phyloP scores from a whole-genome alignment of 805 yeast species.

The Cyberlindnera mrakii region DNA sequence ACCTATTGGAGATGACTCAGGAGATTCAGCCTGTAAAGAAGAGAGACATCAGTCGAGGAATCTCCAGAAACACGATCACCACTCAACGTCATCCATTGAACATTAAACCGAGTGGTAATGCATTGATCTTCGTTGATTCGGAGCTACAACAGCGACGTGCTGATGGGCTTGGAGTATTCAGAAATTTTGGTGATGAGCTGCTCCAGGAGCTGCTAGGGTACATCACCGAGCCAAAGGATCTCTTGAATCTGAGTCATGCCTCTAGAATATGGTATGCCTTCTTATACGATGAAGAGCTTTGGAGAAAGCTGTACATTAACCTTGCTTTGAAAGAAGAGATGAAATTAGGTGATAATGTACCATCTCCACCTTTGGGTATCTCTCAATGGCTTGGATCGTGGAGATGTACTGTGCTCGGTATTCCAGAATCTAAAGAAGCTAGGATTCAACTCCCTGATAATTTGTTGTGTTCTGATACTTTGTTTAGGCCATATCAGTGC shows the following conservation, averaged over 20 bases:
- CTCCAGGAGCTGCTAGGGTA: slow-evolving; percentile 46
- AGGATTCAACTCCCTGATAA: slow-evolving; percentile 39
- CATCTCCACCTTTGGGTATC: slow-evolving; percentile 25
- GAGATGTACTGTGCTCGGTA: slow-evolving; percentile 53
- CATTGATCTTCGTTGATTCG: slow-evolving; percentile 31
- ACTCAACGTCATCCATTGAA: slow-evolving; percentile 59
- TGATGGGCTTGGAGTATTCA: slow-evolving; percentile 42
- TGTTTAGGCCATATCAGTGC: slow-evolving; percentile 81
- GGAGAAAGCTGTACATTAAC: slow-evolving; percentile 58
- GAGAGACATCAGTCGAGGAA: slow-evolving; percentile 16
- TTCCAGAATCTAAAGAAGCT: slow-evolving; percentile 36
- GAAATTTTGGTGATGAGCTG: slow-evolving; percentile 56
- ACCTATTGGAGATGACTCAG: slow-evolving; percentile 12
- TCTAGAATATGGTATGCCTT: slow-evolving; percentile 71
- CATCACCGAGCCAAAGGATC: slow-evolving; percentile 40
- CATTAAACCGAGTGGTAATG: slow-evolving; percentile 72
- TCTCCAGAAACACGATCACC: slow-evolving; percentile 22
- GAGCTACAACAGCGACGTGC: slow-evolving; percentile 9
- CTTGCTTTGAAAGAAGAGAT: slow-evolving; percentile 12
- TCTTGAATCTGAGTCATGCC: slow-evolving; percentile 47
- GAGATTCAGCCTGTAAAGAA: slow-evolving; percentile 17
- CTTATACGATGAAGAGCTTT: slow-evolving; percentile 69
- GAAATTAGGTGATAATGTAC: slow-evolving; percentile 6
- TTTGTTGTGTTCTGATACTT: slow-evolving; percentile 64
- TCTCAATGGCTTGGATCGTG: slow-evolving; percentile 72